phyloP scores from a whole-genome alignment of 2,329 filamentous ascomycete genomes.

The Fusarium bulbicola region DNA sequence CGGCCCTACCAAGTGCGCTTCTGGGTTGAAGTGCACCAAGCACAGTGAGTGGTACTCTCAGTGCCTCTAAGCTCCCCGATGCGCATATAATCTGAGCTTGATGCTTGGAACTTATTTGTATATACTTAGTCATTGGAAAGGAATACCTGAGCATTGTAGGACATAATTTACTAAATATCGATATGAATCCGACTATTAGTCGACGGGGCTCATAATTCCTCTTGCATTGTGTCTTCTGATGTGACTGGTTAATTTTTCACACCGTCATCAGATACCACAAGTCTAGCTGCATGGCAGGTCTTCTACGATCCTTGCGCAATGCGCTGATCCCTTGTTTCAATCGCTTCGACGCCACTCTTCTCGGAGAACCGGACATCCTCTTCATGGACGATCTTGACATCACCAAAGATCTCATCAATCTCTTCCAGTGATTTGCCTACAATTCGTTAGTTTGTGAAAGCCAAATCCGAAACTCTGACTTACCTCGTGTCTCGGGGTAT shows the following conservation, averaged over 20 bases:
- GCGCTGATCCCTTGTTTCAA: not conserved
- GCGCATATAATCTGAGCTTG: accelerated
- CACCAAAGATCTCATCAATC: constrained; percentile 53
- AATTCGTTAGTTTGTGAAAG: accelerated
- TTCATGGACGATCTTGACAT: constrained; percentile 44
- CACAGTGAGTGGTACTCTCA: constrained; percentile 43
- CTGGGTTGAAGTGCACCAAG: constrained; percentile 34
- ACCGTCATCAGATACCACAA: accelerated
- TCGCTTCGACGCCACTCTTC: constrained; percentile 14
- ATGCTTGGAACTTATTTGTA: not conserved
- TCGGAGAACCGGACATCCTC: constrained; percentile 36
- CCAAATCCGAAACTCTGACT: accelerated
- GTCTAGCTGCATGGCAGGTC: accelerated
- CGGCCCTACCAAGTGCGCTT: constrained; percentile 35
- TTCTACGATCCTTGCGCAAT: not conserved
- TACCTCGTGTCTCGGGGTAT: constrained; percentile 52
- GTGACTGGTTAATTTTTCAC: accelerated
- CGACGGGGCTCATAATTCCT: accelerated
- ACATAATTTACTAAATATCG: not conserved
- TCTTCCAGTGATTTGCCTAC: constrained; percentile 52
- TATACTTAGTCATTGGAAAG: not conserved
- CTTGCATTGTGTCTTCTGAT: not conserved
- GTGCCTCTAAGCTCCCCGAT: constrained; percentile 15
- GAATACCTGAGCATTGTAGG: too few relatives aligned
- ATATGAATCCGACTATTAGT: accelerated